Base-by-base conservation (phyloP, 73 alveolate genomes). In the Stentor roeselii region DNA sequence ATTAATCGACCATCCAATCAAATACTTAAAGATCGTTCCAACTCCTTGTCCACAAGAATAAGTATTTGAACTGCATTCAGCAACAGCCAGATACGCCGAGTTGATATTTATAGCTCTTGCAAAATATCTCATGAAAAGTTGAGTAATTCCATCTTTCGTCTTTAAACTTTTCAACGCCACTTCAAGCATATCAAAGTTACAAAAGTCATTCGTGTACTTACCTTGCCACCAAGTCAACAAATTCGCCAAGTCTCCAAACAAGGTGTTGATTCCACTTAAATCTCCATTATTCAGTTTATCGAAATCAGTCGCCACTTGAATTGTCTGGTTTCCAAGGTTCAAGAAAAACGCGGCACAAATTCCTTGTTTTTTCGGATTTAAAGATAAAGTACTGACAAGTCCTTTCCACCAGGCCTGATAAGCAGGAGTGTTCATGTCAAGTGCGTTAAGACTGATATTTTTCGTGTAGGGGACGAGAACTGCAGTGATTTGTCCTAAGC, bases 21-120 rank as follows among this genome's bases (percentile, higher is more conserved):
- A 21, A 50, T 50, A 50, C 67, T 50, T 50, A 50, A 50, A 11
- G 21, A 50, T 6, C 6, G 67, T 50, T 21, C 67, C 67, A 50
- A 50, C 67, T 11, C 67, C 67, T 21, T 50, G 67, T 50, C 67
- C 67, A 50, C 67, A 50, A 50, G 67, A 6, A 50, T 50, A 50
- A 50, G 21, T 11, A 21, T 21, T 50, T 21, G 21, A 11, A 11
- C 21, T 6, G 21, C 67, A 50, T 6, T 50, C 21, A 11, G 6
- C 21, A 50, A 50, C 21, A 50, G 6, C 21, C 21, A 50, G 21
- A 50, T 11, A 11, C 6, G 67, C 6, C 30, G 67, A 11, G 21
- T 50, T 50, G 67, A 50, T 50, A 6, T 6, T 11, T 50, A 50
- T 11, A 50, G 67, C 67, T 50, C 67, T 50, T 50, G 67, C 6